Evolutionary conservation across 352 stramenopile species (phyloP).

Genomic region (Phytopythium litorale): DNA sequence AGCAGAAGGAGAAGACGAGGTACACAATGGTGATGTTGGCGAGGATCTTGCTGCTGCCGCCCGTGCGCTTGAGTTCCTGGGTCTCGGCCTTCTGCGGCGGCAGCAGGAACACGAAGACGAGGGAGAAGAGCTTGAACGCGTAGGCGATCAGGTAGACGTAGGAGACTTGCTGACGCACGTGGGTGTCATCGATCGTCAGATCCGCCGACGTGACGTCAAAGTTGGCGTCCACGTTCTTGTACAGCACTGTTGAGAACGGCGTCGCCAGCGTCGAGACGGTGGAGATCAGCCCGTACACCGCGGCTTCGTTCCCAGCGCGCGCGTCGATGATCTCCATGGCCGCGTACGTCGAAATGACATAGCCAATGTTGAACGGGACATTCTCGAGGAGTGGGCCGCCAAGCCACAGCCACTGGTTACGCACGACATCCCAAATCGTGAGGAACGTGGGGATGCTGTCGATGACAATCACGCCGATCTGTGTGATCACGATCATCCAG

Average conservation of each 20-base stretch:
- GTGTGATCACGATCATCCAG: conserved; percentile 33
- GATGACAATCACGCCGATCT: conserved; percentile 32
- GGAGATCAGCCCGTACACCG: conserved; percentile 43
- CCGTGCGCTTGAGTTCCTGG: conserved; percentile 36
- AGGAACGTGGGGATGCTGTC: conserved; percentile 41
- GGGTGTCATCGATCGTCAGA: conserved; percentile 31
- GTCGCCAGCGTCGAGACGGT: conserved; percentile 34
- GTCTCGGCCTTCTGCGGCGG: conserved; percentile 46
- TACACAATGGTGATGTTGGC: conserved; percentile 32
- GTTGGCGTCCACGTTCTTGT: conserved; percentile 50
- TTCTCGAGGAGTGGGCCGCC: conserved; percentile 39
- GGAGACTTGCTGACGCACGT: conserved; percentile 30
- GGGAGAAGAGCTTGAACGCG: conserved; percentile 35
- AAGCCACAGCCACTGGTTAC: conserved; percentile 57
- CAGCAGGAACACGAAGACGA: conserved; percentile 39
- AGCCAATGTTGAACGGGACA: conserved; percentile 37
- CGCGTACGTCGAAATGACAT: conserved; percentile 46
- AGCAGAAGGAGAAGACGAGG: conserved; percentile 38
- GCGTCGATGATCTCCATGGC: conserved; percentile 51
- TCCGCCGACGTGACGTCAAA: conserved; percentile 38
- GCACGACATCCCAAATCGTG: conserved; percentile 48
- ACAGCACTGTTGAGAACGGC: conserved; percentile 44
- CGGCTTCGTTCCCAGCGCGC: conserved; percentile 39
- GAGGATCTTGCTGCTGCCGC: conserved; percentile 32
- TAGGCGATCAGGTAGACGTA: conserved; percentile 38